Base-by-base conservation (phyloP, 768 basidiomycete genomes). In the Leccinellum albellum region DNA sequence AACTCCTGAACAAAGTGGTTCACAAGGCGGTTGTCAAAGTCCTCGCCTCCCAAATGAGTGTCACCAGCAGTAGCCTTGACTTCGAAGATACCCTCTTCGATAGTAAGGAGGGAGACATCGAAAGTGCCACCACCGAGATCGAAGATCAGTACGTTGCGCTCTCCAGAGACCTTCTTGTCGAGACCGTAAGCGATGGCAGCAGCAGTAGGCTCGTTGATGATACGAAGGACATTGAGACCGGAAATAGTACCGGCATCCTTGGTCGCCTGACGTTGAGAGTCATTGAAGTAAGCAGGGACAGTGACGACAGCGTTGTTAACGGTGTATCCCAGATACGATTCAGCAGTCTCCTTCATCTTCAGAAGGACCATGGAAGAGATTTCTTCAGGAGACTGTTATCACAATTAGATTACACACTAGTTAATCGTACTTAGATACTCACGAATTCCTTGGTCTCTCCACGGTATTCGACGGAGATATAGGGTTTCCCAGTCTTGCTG, bases 281-380 rank as follows among this genome's bases (percentile, higher is more conserved):
- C 94, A 75, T 98, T 98, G 83, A 98, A 98, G 81, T 98, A 98
- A 35, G 95, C 94, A 31, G 95, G 95, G 61, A 98, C 89, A 26
- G 94, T 96, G 68, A 98, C 88, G 65, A 98, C 96, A 55, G 96
- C 96, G 74, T 95, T 94, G 74, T 73, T 86, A 72, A 94, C 78
- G 55, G 79, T 83, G 67, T 78, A 80, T 58, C 96, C 94, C 64
- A 98, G 83, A 78, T 98, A 97, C 50, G 96, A 88, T 79, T 98
- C 96, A 32, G 96, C 93, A 56, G 86, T 91, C 79, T 98, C 95
- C 85, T 94, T 97, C 94, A 98, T 98, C 80, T 98, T 98, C 61
- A 83, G 77, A 59, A 98, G 84, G 63, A 98, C 86, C 96, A 98
- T 98, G 56, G 96, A 92, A 13, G 96, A 98, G 67, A 98, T 88